A percentile compares a stretch with the other conserved stretches of the same genome.
Evolutionary conservation across 2,329 filamentous ascomycete genomes (phyloP).

Genomic region (Paramyrothecium roridum): DNA sequence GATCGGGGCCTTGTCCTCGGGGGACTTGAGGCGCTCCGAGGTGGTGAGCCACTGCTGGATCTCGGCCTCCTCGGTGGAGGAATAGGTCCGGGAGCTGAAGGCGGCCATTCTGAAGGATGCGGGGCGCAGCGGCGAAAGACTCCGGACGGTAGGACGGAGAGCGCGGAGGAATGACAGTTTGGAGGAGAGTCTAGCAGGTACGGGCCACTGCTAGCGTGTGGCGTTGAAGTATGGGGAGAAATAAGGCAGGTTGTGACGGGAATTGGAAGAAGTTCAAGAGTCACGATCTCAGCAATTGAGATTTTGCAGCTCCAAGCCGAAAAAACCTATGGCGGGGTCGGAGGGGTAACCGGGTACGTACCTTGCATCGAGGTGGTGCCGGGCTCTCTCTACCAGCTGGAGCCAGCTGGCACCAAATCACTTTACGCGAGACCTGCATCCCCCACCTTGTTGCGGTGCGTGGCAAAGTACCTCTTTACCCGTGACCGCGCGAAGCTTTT

Average conservation of each 20-base stretch:
- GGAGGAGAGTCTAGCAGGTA: constrained; percentile 7
- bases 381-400: not conserved
- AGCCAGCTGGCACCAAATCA: constrained; percentile 3
- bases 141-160: constrained; percentile 26
- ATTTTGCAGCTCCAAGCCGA: not conserved
- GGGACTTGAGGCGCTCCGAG: constrained; percentile 60
- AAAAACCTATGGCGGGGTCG: not conserved
- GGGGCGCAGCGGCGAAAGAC: constrained; percentile 33
- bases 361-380: no score
- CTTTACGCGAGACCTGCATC: not conserved
- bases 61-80: constrained; percentile 76
- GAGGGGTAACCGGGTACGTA: not conserved
- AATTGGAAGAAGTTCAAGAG: not conserved
- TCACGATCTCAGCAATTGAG: not conserved
- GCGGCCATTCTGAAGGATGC: constrained; percentile 55
- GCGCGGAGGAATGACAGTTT: constrained; percentile 44
- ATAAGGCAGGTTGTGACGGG: constrained; percentile 1
- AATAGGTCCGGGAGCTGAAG: constrained; percentile 68
- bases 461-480: constrained; percentile 4
- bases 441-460: not conserved
- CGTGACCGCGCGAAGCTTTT: constrained; percentile 32
- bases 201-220: constrained; percentile 15
- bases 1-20: constrained; percentile 62
- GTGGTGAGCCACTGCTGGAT: constrained; percentile 87
- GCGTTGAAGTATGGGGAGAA: not conserved